Percentiles rank a stretch among this genome's conserved stretches.
phyloP scores from a whole-genome alignment of 2,329 filamentous ascomycete species.

The Penicillium sp. region DNA sequence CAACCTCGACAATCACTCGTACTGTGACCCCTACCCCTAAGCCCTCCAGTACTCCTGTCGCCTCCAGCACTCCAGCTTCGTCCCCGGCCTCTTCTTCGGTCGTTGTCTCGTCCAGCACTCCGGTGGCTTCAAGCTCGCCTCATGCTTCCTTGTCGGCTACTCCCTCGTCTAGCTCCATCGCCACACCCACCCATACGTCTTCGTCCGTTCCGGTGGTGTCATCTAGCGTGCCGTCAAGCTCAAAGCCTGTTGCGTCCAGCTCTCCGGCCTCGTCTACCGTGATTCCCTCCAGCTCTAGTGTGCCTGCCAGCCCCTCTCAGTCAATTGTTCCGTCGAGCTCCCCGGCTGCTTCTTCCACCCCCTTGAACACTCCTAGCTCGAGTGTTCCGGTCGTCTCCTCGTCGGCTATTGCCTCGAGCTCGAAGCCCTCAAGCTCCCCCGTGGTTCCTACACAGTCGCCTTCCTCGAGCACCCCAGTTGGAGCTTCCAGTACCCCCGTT shows the following conservation, averaged over 20 bases:
- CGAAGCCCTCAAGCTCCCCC: not conserved
- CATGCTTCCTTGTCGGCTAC: not conserved
- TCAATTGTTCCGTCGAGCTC: not conserved
- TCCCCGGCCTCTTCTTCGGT: not conserved
- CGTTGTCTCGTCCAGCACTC: constrained; percentile 1
- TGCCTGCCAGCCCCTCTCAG: not conserved
- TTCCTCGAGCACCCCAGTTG: not conserved
- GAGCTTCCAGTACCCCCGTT: not conserved
- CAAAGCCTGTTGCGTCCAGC: not conserved
- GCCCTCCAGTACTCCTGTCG: not conserved
- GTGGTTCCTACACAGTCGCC: not conserved
- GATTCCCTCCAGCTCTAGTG: not conserved
- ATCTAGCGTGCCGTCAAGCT: not conserved
- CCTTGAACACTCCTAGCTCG: not conserved
- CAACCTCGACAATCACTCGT: constrained; percentile 12
- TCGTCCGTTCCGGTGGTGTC: not conserved
- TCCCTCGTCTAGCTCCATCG: not conserved
- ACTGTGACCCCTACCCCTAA: constrained; percentile 15
- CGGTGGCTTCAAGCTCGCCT: constrained; percentile 3
- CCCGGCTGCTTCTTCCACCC: not conserved
- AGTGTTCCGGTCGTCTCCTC: not conserved
- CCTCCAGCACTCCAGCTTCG: constrained; percentile 4
- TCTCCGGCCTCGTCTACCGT: not conserved
- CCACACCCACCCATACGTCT: constrained; percentile 1
- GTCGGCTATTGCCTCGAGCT: not conserved